These are phyloP conservation scores for Alternaria consortialis DNA, from an alignment of 2,329 filamentous ascomycete genomes.

Conservation along the genomic window DNA sequence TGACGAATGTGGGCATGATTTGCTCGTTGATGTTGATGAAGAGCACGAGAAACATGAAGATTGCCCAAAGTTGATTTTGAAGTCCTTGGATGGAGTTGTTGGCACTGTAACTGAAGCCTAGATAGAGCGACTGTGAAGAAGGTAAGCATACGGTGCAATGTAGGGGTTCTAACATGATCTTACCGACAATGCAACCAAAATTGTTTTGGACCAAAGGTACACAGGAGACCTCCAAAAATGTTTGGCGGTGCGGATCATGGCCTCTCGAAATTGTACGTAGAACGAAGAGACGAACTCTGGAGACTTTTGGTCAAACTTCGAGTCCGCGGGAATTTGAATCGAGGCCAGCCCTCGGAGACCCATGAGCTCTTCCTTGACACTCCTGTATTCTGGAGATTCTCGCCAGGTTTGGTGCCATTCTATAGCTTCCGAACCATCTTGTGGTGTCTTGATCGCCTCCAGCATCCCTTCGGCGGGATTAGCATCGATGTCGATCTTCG, in stretches of 20 bases:
- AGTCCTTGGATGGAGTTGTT: constrained; percentile 75
- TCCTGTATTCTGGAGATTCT: constrained; percentile 56
- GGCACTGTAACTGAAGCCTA: too few relatives aligned
- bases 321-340: constrained; percentile 41
- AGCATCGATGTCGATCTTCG: constrained; percentile 69
- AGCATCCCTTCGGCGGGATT: constrained; percentile 88
- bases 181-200: constrained; percentile 68
- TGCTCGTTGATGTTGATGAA: constrained; percentile 82
- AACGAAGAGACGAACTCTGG: constrained; percentile 85
- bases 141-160: too few relatives aligned
- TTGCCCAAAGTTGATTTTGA: constrained; percentile 85
- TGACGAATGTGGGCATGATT: constrained; percentile 86
- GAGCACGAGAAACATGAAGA: constrained; percentile 83
- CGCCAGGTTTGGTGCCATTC: constrained; percentile 62
- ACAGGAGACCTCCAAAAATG: constrained; percentile 91
- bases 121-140: too few relatives aligned
- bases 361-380: constrained; percentile 57
- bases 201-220: constrained; percentile 86
- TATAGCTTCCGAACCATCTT: constrained; percentile 58
- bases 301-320: constrained; percentile 55
- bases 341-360: constrained; percentile 54
- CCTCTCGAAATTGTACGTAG: constrained; percentile 70
- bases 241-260: constrained; percentile 80
- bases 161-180: too few relatives aligned
- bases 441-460: constrained; percentile 63